Base-by-base conservation (phyloP, 2,329 filamentous ascomycete species). In the Aspergillus hiratsukae region DNA sequence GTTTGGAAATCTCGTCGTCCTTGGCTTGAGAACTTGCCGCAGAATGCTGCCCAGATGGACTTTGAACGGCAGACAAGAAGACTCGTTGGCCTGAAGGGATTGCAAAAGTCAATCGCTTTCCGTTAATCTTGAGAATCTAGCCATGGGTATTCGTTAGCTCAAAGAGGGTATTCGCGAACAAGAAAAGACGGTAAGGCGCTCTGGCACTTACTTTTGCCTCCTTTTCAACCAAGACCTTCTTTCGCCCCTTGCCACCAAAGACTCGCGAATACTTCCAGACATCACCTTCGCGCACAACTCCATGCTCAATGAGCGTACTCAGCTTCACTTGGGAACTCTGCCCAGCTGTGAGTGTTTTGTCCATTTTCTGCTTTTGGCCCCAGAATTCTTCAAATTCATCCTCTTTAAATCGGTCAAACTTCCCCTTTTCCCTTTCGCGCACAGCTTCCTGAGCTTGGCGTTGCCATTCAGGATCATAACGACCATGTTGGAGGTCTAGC, bases 391-490 rank as follows among this genome's bases (percentile, higher is more conserved):
- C 81, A 14, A 79, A 79, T 57, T 84, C 78, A 48, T 73, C 68
- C 48, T 79, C 78, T 66, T 84, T 81, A 71, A 80, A 83, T 5
- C 72, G 72, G 61, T 87, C 83, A 59, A 82, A 87, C 6, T 76
- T 75, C 0, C 85, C 85, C 0, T 73, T 71, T 1, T 74, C 75
- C 10, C 84, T 76, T 58, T 81, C 75, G 51, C 76, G 64, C 51
- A 79, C 78, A 1, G 85, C 85, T 60, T 76, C 69, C 35, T 76
- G 72, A 14, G 85, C 85, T 55, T 83, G 74, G 2, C 72, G 72
- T 56, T 81, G 75, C 84, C 84, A 88, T 51, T 76, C 75, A 9
- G 80, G 79, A n/a, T 80, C 78, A 60, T 85, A 80, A 51, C 77
- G 78, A 2, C 85, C 85, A 27, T 78, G 73, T 23, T 69, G 69